Evolutionary conservation across 2,329 filamentous ascomycete genomes (phyloP), one percentile per base, ranked within the genome.

Genomic region (Ceratocystiopsis minuta): DNA sequence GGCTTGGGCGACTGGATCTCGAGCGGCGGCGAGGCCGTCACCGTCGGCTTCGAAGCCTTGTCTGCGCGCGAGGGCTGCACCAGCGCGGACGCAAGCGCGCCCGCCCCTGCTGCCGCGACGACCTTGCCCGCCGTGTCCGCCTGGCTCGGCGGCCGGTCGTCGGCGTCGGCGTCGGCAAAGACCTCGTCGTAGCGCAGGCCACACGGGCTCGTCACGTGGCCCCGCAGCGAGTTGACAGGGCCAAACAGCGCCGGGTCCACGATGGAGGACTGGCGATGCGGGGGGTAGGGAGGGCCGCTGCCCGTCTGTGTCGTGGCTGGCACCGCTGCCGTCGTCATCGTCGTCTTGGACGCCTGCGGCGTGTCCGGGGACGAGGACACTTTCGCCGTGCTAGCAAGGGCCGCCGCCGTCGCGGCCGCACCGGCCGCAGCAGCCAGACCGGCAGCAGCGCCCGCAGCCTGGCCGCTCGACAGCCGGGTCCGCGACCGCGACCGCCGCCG

Each of bases 1-100:
- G 87, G 87, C 50, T 86, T 79, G 3, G 87, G 87, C 51, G 93
- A 84, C 55, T 90, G 80, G n/a, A 95, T 66, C 12, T 78, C 75
- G 31, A 85, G 68, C 0, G 73, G 66, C 9, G 24, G 24, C 24
- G 24, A 28, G 5, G 24, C 6, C 32, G 32, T 33, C 13, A 15
- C 32, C 10, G 32, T 15, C 32, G 13, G 6, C 6, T 64, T 72
- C 6, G 77, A 71, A 36, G 72, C 66, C n/a, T 34, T 34, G 3
- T 17, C 33, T 7, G 28, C 11, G 15, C 17, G 35, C 20, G n/a
- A 34, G 10, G 16, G 40, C 13, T 12, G 34, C 18, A 16, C 6
- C 15, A 33, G 20, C 7, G 32, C 10, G 1, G 43, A 33, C 18
- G 41, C 28, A 6, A 33, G 24, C 9, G 14, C 32, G 1, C 35